Evolutionary conservation across 768 basidiomycete species (phyloP), one percentile per base, ranked within the genome.

Genomic region (Termitomyces sp.): DNA sequence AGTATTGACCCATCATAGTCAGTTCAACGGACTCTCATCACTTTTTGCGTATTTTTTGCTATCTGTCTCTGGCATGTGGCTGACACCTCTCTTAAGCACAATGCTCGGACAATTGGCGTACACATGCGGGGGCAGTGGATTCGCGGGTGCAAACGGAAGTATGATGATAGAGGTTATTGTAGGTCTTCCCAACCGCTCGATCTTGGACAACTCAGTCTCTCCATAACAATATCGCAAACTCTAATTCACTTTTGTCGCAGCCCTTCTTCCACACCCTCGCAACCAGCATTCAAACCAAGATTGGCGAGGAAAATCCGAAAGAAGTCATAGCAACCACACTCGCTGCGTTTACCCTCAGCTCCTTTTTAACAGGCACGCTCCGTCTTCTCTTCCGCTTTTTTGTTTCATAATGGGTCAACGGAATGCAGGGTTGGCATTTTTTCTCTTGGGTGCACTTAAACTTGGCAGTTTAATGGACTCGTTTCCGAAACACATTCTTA

Each of bases 101-200:
- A 27, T 26, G 4, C 68, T 95, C 32, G 77, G 93, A 0, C 96
- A 98, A 67, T 72, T 97, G 27, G 82, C 88, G 0, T 98, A 92
- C 70, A 87, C 90, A 1, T 70, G 87, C 12, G 95, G 93, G 5
- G 96, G 91, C 6, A 94, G 90, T 63, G 87, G 86, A 27, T 97
- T 99, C 69, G 85, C 85, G 8, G 92, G 91, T 52, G 93, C 88
- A 2, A 94, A 93, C 72, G 92, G 92, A 13, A 93, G 90, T 61
- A 94, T 95, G 94, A 97, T 98, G 94, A 98, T 98, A 58, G 96
- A 98, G 73, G 92, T 95, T 13, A 94, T 98, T 62, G 90, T 92
- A 69, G 42, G 87, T 80, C 51, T 32, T 46, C 2, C 26, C 26
- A 16, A 46, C 14, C 26, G 14, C 16, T 18, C 8, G 44, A 27